These are phyloP conservation scores for Xerocomus nothofagi DNA, from an alignment of 1,284 basidiomycete genomes.

Conservation along the genomic window DNA sequence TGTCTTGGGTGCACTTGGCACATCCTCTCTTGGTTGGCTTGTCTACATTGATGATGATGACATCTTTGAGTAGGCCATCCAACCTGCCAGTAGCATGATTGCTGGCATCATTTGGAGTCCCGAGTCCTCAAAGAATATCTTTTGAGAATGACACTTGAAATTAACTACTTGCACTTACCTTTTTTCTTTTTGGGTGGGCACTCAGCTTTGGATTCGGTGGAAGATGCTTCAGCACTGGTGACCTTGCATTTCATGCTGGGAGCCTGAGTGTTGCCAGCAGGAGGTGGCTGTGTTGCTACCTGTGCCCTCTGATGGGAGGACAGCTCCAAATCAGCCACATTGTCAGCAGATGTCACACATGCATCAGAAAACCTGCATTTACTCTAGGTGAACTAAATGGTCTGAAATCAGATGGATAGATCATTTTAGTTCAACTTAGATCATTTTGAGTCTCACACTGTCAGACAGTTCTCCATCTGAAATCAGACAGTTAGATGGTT, in stretches of 20 bases:
- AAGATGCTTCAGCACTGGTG: background rate
- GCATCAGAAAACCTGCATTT: too few relatives aligned
- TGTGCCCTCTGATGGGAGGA: background rate
- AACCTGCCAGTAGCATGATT: background rate
- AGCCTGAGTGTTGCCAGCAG: background rate
- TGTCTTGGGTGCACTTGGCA: background rate
- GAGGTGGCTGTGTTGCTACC: background rate
- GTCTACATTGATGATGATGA: conserved; percentile 1
- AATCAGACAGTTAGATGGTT: too few relatives aligned
- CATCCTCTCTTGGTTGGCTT: background rate
- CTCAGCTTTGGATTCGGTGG: background rate
- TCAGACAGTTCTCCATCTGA: too few relatives aligned
- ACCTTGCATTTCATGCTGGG: too few relatives aligned
- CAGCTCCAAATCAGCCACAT: conserved; percentile 3
- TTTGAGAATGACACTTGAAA: too few relatives aligned
- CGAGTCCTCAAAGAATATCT: too few relatives aligned
- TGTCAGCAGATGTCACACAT: background rate
- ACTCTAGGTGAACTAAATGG: too few relatives aligned
- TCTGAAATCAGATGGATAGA: too few relatives aligned
- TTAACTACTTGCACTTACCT: background rate
- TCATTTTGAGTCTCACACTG: too few relatives aligned
- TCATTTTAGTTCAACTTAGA: too few relatives aligned
- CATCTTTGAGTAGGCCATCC: conserved; percentile 4
- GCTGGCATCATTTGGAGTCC: too few relatives aligned
- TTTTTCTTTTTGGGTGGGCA: background rate